A percentile compares a stretch with the other conserved stretches of the same genome.
Conservation (phyloP, 83 land plant genomes). For the Picea abies region DNA sequence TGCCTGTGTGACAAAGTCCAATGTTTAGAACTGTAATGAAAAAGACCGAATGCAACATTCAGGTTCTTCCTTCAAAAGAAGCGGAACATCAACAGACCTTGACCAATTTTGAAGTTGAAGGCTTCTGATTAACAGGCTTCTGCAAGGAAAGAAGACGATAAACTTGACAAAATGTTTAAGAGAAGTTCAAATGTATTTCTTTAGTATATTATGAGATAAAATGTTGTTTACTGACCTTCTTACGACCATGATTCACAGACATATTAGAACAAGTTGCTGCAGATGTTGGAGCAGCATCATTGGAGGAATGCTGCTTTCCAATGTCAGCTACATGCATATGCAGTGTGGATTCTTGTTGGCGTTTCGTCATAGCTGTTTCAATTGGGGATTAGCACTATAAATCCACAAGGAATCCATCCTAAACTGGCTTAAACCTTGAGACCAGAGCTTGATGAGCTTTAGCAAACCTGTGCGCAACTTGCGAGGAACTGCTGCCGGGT, state of each 20-base stretch:
- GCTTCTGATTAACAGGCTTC: slow-evolving; percentile 1
- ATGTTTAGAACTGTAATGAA: background rate
- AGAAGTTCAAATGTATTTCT: background rate
- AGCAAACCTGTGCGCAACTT: slow-evolving; percentile 42
- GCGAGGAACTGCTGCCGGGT: slow-evolving; percentile 34
- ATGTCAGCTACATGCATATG: slow-evolving; percentile 9
- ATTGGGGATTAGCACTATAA: background rate
- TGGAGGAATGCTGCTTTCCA: background rate
- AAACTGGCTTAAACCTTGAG: background rate
- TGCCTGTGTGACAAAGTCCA: background rate
- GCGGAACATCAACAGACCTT: background rate
- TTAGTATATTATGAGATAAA: background rate
- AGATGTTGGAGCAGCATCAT: background rate
- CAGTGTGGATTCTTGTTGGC: background rate
- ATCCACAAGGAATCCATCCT: background rate
- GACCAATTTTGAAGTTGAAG: slow-evolving; percentile 5
- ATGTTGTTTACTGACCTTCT: slow-evolving; percentile 6
- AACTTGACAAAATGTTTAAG: background rate
- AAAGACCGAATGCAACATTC: background rate
- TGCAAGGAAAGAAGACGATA: background rate
- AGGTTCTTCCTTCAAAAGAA: background rate
- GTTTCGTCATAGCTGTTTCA: slow-evolving; percentile 13
- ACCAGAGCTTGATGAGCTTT: background rate
- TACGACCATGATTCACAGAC: background rate
- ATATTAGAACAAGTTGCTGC: background rate